These are phyloP conservation scores for Mediolabrus comicus DNA, from an alignment of 108 stramenopile species.

Conservation along the genomic window DNA sequence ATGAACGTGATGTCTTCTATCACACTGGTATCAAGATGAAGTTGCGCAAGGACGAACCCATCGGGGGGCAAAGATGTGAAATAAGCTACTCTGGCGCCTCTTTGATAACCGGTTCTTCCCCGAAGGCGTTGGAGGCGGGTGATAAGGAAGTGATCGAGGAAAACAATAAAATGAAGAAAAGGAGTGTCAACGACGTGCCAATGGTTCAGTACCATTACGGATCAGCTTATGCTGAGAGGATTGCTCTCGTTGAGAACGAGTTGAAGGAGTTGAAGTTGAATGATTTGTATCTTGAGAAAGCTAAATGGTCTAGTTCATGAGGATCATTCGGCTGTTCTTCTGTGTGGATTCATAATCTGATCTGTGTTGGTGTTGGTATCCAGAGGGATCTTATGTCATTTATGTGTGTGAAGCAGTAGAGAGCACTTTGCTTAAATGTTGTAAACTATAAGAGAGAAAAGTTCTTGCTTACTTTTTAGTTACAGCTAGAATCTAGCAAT, in stretches of 20 bases:
- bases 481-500: too few relatives aligned
- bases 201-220: slow-evolving; percentile 57
- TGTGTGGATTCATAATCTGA: too few relatives aligned
- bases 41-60: slow-evolving; percentile 22
- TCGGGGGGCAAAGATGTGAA: slow-evolving; percentile 19
- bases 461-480: not conserved
- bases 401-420: too few relatives aligned
- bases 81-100: slow-evolving; percentile 27
- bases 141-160: slow-evolving; percentile 40
- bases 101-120: slow-evolving; percentile 40
- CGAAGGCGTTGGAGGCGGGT: not conserved
- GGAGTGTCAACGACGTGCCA: slow-evolving; percentile 14
- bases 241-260: slow-evolving; percentile 30
- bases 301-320: too few relatives aligned
- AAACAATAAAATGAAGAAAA: slow-evolving; percentile 21
- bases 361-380: too few relatives aligned
- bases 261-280: slow-evolving; percentile 49
- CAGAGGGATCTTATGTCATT: too few relatives aligned
- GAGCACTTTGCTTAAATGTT: too few relatives aligned
- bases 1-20: slow-evolving; percentile 57
- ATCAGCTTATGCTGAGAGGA: slow-evolving; percentile 46
- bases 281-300: slow-evolving; percentile 44
- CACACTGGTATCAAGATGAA: slow-evolving; percentile 66
- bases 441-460: not conserved
- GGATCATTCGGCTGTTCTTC: too few relatives aligned